Evolutionary conservation across 2,329 filamentous ascomycete species (phyloP), one percentile per base, ranked within the genome.

Genomic region (Penicillium sp.): DNA sequence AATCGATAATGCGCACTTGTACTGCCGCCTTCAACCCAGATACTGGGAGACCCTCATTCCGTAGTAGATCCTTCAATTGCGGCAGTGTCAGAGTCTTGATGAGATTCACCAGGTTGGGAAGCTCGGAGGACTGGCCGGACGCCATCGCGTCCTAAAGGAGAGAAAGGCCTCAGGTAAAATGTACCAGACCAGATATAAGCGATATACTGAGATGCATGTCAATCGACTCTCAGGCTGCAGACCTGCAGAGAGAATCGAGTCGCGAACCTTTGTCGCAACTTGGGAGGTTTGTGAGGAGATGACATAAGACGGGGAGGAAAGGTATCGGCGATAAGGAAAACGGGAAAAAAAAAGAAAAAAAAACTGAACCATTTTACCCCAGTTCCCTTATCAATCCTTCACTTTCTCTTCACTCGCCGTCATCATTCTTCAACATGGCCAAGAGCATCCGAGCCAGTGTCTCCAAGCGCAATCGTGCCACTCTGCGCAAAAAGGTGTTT

Each of bases 11-110:
- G 67, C 93, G 88, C 57, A 80, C 78, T 76, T 96, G 92, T 58
- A 98, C 80, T 43, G 90, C 85, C 33, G 87, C 85, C 80, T 99
- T 99, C 68, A 95, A 88, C 21, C 95, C 95, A 27, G 88, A 90
- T 59, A 91, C 89, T 63, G 85, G 84, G 35, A 96, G 80, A 47
- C 87, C 84, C 77, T 96, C 91, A 59, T 84, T 80, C 62, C 86
- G 84, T 70, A 93, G 90, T 63, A 98, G 88, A 52, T 82, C 82
- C 67, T 92, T 90, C 49, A 97, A 83, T 67, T 93, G 87, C 58
- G 78, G 79, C 69, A 86, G 87, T 54, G 86, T 78, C 52, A 88
- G 74, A 9, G 76, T 81, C 69, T 85, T 85, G 49, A 83, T 75
- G 62, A 79, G 74, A 51, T 75, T 75, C 50, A 74, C 72, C 23